Base-by-base conservation (phyloP, 495 filamentous ascomycete species). In the Usnea hakonensis region DNA sequence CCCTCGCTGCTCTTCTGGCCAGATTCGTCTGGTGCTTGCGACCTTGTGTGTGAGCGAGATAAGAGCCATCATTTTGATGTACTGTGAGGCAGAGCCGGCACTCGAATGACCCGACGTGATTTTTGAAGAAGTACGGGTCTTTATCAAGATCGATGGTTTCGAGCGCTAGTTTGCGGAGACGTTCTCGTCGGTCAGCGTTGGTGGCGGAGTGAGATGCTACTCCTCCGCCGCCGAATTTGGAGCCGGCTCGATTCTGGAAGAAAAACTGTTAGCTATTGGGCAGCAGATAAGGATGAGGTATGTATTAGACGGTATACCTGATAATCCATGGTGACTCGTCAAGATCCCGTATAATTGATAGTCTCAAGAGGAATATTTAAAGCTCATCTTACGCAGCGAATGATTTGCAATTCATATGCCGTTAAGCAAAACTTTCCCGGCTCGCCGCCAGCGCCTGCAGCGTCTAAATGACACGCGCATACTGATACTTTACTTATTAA, bases 41-140 rank as follows among this genome's bases (percentile, higher is more conserved):
- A 55, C 94, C 94, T 76, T 99, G 94, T 13, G 94, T 99, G 77
- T 99, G 94, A 0, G 94, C 92, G 68, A 99, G 91, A 78, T 99
- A 99, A 58, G 93, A 97, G 67, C 94, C 94, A 78, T 99, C 94
- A 76, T 99, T 99, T 70, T 99, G 94, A 81, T 99, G 94, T n/a
- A 97, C 95, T 3, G 94, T 99, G 36, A 99, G 79, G 69, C 94
- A 99, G 44, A 99, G 87, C 19, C 95, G 90, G 73, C 94, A 99
- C 73, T 99, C 94, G 78, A 97, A 99, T 74, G 87, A 93, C 65
- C 94, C 94, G 66, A 97, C 90, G 70, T 99, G 94, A 78, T 99
- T 99, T 72, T 95, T 96, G 88, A 99, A 97, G 83, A 99, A 96
- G 81, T 97, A 99, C 0, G 94, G 94, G 78, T 99, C 94, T 77